Evolutionary conservation across 345 rosid species (phyloP).

Genomic region (Odontarrhena argentea): DNA sequence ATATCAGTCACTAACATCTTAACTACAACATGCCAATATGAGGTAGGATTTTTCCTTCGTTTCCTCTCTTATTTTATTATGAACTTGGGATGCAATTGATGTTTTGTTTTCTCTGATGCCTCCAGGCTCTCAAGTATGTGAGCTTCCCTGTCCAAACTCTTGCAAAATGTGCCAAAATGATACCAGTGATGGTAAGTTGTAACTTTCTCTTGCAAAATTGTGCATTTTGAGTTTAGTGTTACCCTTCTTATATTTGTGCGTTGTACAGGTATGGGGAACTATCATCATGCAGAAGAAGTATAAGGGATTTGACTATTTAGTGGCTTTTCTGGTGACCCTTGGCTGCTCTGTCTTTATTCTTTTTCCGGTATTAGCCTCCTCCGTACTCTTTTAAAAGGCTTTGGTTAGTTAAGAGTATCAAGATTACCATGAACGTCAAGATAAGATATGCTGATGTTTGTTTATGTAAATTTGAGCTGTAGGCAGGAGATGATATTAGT

Average conservation of each 20-base stretch:
- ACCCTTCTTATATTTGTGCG: slow-evolving; percentile 2
- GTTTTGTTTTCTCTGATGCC: slow-evolving; percentile 24
- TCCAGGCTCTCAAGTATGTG: slow-evolving; percentile 89
- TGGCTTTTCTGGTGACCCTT: slow-evolving; percentile 76
- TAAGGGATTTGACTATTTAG: slow-evolving; percentile 73
- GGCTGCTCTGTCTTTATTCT: slow-evolving; percentile 88
- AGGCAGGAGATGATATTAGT: slow-evolving; percentile 84
- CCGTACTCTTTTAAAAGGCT: slow-evolving; percentile 6
- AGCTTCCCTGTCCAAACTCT: slow-evolving; percentile 92
- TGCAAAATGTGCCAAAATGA: slow-evolving; percentile 96
- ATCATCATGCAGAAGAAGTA: slow-evolving; percentile 85
- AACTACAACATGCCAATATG: slow-evolving; percentile 92
- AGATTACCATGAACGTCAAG: slow-evolving; percentile 1
- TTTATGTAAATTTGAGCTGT: slow-evolving; percentile 36
- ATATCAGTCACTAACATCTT: slow-evolving; percentile 76
- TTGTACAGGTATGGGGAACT: slow-evolving; percentile 73
- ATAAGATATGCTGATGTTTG: slow-evolving; percentile 1
- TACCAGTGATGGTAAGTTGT: slow-evolving; percentile 84
- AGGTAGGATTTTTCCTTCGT: slow-evolving; percentile 47
- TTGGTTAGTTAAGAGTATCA: background rate
- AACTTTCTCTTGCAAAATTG: background rate
- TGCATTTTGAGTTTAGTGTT: background rate
- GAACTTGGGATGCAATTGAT: background rate
- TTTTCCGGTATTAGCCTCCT: slow-evolving; percentile 62
- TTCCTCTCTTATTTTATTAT: background rate